Evolutionary conservation across 208 protist species (phyloP).

Genomic region (Trichomonas gallinae): DNA sequence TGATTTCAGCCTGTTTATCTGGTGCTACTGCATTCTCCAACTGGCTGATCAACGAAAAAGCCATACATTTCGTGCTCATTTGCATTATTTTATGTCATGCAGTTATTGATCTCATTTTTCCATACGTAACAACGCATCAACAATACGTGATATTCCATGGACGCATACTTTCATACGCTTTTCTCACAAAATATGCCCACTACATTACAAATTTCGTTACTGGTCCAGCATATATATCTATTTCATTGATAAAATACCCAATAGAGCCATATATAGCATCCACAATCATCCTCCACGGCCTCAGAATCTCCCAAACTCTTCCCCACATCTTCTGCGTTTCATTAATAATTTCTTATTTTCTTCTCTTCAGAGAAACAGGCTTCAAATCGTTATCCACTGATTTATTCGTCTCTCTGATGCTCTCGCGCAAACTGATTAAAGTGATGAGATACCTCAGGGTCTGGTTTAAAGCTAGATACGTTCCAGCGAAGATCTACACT

Average conservation of each 20-base stretch:
- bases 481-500: neutral
- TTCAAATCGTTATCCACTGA: neutral
- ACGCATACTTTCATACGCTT: neutral
- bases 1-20: neutral
- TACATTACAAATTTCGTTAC: slow-evolving; percentile 1
- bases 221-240: neutral
- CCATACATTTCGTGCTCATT: neutral
- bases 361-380: neutral
- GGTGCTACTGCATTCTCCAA: neutral
- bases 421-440: neutral
- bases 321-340: neutral
- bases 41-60: neutral
- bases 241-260: neutral
- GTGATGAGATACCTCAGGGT: neutral
- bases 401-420: neutral
- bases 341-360: neutral
- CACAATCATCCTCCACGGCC: neutral
- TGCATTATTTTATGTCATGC: neutral
- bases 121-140: neutral
- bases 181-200: neutral
- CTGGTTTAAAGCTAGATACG: neutral
- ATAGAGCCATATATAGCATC: neutral
- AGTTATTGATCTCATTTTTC: neutral
- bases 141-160: neutral
- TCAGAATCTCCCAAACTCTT: neutral